Percentiles rank a stretch among this genome's conserved stretches.
Evolutionary conservation across 192 early-diverging fungal genomes (phyloP).

Genomic region (Phycomyces blakesleeanus): DNA sequence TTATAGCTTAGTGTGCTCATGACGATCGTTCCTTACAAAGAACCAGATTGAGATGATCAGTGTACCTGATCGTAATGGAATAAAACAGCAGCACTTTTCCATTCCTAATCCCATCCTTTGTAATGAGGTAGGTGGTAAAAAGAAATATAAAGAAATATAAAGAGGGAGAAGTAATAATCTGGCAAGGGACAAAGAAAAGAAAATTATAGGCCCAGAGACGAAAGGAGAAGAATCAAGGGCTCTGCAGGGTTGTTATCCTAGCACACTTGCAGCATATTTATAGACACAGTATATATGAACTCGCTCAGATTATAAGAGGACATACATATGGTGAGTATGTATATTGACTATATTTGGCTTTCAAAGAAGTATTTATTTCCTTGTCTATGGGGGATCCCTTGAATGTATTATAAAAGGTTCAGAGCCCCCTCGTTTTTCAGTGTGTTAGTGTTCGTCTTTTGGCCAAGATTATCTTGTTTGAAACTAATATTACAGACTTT

Average conservation of each 20-base stretch:
- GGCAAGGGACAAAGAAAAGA: background rate
- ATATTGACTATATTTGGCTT: no score
- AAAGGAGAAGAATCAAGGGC: conserved; percentile 5
- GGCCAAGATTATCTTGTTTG: no score
- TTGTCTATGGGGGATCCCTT: no score
- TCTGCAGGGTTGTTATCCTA: conserved; percentile 1
- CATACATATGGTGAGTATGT: no score
- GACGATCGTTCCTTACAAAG: conserved; percentile 9
- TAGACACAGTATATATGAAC: background rate
- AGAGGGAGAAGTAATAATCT: background rate
- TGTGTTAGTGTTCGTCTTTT: no score
- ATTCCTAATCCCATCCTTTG: conserved; percentile 6
- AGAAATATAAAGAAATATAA: background rate
- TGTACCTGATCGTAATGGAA: conserved; percentile 26
- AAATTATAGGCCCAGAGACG: background rate
- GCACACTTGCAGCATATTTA: background rate
- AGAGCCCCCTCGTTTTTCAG: no score
- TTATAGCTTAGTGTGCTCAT: background rate
- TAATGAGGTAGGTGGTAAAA: background rate
- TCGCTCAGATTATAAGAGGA: no score
- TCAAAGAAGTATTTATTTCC: no score
- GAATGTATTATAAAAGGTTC: no score
- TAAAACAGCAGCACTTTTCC: conserved; percentile 30
- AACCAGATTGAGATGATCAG: conserved; percentile 27
- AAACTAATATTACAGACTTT: no score